Conservation (phyloP, 805 yeast genomes). For the Kuraishia hungarica region DNA sequence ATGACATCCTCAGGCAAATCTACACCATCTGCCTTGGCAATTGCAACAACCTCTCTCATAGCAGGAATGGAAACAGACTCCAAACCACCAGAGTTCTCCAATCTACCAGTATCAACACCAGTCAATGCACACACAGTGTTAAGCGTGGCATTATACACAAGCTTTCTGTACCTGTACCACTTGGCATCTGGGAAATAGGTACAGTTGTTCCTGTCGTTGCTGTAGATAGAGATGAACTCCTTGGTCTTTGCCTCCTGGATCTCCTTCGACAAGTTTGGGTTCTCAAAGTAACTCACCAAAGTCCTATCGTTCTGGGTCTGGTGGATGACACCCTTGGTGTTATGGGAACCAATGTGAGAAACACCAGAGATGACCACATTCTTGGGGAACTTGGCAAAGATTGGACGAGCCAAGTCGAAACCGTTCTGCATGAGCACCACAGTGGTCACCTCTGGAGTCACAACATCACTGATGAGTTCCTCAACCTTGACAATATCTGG, state of each 20-base stretch:
- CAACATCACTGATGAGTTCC: conserved; percentile 29
- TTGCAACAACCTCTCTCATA: conserved; percentile 54
- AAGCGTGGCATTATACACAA: conserved; percentile 60
- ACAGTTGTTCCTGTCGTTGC: conserved; percentile 31
- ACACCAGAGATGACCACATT: conserved; percentile 26
- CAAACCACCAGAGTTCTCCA: conserved; percentile 32
- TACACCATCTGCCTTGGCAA: conserved; percentile 65
- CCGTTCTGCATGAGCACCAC: conserved; percentile 31
- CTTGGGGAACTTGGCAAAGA: conserved; percentile 22
- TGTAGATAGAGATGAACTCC: conserved; percentile 37
- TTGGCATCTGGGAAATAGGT: conserved; percentile 34
- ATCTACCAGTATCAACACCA: conserved; percentile 47
- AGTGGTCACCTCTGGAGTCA: conserved; percentile 14
- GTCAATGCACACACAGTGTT: conserved; percentile 57
- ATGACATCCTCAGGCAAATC: conserved; percentile 40
- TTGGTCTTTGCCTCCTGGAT: conserved; percentile 25
- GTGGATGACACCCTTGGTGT: conserved; percentile 42
- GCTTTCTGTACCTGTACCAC: conserved; percentile 53
- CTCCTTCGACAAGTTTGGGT: conserved; percentile 23
- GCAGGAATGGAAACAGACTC: conserved; percentile 41
- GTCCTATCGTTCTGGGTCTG: conserved; percentile 38
- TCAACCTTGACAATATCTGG: conserved; percentile 44
- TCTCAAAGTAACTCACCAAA: conserved; percentile 44
- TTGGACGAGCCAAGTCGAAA: conserved; percentile 27
- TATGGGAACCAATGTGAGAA: conserved; percentile 45